Evolutionary conservation across 805 yeast genomes (phyloP).

Genomic region (Metschnikowia bowlesiae): DNA sequence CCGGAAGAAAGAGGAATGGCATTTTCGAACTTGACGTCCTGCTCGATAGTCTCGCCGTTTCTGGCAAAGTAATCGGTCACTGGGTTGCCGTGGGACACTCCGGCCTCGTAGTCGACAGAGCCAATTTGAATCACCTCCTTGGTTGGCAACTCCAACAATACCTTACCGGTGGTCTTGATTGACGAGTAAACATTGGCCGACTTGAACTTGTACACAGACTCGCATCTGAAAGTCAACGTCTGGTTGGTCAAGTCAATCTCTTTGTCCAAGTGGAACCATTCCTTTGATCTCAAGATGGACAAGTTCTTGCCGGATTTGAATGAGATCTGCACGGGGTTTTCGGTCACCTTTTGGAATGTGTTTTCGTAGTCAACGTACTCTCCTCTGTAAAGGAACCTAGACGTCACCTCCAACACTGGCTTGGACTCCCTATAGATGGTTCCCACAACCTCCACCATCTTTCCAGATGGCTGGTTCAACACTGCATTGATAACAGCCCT

Average conservation of each 20-base stretch:
- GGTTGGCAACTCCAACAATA: conserved; percentile 83
- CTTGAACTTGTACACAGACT: conserved; percentile 79
- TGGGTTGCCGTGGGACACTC: conserved; percentile 94
- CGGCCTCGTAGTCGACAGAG: conserved; percentile 81
- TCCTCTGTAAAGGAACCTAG: conserved; percentile 97
- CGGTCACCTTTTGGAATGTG: conserved; percentile 84
- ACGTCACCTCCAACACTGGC: conserved; percentile 89
- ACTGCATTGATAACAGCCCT: conserved; percentile 85
- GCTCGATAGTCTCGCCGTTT: conserved; percentile 91
- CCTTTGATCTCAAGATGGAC: conserved; percentile 90
- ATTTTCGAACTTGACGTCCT: conserved; percentile 85
- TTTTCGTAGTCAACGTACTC: conserved; percentile 80
- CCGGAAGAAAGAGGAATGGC: conserved; percentile 77
- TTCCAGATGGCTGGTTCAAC: conserved; percentile 87
- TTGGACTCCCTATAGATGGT: conserved; percentile 68
- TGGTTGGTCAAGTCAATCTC: conserved; percentile 69
- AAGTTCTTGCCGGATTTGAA: conserved; percentile 78
- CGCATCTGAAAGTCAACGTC: conserved; percentile 83
- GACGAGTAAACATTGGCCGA: conserved; percentile 69
- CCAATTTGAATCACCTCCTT: conserved; percentile 85
- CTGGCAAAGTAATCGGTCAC: conserved; percentile 90
- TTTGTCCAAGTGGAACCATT: conserved; percentile 89
- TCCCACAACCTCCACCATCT: conserved; percentile 93
- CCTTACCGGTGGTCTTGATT: conserved; percentile 80
- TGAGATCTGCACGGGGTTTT: conserved; percentile 78